These are phyloP conservation scores for Tulasnella sp. DNA, from an alignment of 768 basidiomycete species.

Conservation along the genomic window DNA sequence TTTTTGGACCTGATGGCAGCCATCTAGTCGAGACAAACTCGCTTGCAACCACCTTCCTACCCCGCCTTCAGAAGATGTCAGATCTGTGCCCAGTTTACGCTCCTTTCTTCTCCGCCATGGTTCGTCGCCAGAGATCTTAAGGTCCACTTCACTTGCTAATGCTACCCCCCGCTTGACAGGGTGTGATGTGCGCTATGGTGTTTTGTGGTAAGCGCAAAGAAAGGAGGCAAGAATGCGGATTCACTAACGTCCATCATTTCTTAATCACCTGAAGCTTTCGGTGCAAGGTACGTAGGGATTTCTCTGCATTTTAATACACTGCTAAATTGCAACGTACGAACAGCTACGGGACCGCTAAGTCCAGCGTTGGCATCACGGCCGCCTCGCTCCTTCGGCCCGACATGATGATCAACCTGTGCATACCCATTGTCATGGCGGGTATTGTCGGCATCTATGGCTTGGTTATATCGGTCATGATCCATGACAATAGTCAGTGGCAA, in stretches of 20 bases:
- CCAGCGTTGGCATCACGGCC: conserved; percentile 94
- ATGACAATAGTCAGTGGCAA: conserved; percentile 69
- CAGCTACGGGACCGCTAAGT: conserved; percentile 99
- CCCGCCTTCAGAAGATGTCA: conserved; percentile 53
- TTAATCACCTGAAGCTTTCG: background rate
- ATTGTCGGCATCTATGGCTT: conserved; percentile 99
- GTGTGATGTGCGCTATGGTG: conserved; percentile 49
- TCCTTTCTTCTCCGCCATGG: conserved; percentile 98
- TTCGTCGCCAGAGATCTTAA: conserved; percentile 47
- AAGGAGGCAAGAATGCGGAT: background rate
- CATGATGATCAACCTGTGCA: conserved; percentile 96
- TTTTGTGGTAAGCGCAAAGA: conserved; percentile 77
- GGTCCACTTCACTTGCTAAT: background rate
- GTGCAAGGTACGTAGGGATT: background rate
- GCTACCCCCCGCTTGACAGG: conserved; percentile 30
- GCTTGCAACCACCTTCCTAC: background rate
- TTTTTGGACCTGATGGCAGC: background rate
- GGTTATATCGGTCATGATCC: conserved; percentile 96
- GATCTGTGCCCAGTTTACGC: conserved; percentile 93
- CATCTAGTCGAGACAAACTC: background rate
- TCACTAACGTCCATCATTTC: background rate
- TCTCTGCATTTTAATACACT: background rate
- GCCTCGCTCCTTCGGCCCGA: conserved; percentile 97
- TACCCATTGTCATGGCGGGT: conserved; percentile 99
- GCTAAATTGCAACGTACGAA: background rate